phyloP scores from a whole-genome alignment of 768 basidiomycete species.

The Auricularia sp. region DNA sequence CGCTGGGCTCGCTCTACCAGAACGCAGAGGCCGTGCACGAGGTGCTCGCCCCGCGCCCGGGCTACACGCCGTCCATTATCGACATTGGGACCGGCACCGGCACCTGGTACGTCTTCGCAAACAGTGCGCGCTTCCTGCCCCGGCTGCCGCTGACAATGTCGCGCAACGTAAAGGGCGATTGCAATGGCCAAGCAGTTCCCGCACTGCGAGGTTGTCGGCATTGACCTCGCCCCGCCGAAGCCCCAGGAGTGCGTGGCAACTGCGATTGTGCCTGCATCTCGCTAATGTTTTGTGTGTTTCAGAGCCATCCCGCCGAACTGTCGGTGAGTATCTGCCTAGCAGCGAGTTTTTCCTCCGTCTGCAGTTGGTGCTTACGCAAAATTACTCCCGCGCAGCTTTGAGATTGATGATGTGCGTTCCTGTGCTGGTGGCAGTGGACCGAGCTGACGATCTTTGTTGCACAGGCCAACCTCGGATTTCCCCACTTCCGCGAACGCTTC shows the following conservation, averaged over 20 bases:
- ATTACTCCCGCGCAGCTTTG: constrained; percentile 16
- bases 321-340: constrained; percentile 14
- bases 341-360: neutral
- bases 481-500: constrained; percentile 22
- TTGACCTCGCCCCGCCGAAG: constrained; percentile 24
- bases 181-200: constrained; percentile 26
- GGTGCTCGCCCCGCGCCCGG: constrained; percentile 19
- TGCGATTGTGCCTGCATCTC: neutral
- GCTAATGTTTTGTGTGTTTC: neutral
- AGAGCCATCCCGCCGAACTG: constrained; percentile 19
- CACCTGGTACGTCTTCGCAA: constrained; percentile 19
- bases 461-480: constrained; percentile 25
- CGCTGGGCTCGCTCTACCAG: constrained; percentile 18
- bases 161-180: constrained; percentile 17
- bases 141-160: neutral
- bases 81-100: constrained; percentile 27
- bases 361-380: neutral
- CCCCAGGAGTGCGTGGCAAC: constrained; percentile 9
- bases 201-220: constrained; percentile 24
- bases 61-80: constrained; percentile 17
- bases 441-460: constrained; percentile 2
- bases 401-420: constrained; percentile 25
- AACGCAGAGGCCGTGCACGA: constrained; percentile 18
- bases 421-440: neutral
- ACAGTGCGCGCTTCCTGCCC: neutral